These are phyloP conservation scores for Gnomoniopsis smithogilvyi DNA, from an alignment of 2,329 filamentous ascomycete species.

Conservation along the genomic window DNA sequence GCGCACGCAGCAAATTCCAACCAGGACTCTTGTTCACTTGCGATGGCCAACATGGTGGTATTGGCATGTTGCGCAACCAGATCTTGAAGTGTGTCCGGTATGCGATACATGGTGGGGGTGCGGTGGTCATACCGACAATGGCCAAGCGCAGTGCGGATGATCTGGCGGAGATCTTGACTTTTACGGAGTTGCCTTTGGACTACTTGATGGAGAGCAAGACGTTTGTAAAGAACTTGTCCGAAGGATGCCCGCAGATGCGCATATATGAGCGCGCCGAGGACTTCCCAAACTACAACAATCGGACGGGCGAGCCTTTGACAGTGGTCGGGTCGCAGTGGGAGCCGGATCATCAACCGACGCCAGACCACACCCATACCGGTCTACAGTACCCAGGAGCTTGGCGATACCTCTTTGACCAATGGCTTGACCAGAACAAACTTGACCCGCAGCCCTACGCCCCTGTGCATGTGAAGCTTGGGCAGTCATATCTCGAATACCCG, in stretches of 20 bases:
- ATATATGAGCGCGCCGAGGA: constrained; percentile 27
- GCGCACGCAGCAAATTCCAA: constrained; percentile 30
- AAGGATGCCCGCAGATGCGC: constrained; percentile 26
- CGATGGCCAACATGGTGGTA: constrained; percentile 35
- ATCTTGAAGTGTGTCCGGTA: constrained; percentile 39
- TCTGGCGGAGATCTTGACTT: constrained; percentile 28
- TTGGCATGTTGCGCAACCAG: constrained; percentile 38
- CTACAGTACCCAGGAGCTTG: constrained; percentile 24
- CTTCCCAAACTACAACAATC: constrained; percentile 25
- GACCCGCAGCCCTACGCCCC: constrained; percentile 16
- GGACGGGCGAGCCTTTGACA: constrained; percentile 18
- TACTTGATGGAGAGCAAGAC: constrained; percentile 27
- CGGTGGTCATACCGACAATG: constrained; percentile 35
- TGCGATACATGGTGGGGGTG: constrained; percentile 34
- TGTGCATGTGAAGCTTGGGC: constrained; percentile 28
- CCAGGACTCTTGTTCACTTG: constrained; percentile 35
- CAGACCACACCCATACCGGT: constrained; percentile 21
- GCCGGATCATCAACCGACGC: constrained; percentile 18
- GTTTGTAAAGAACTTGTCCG: constrained; percentile 24
- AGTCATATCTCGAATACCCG: constrained; percentile 36
- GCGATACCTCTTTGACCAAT: constrained; percentile 26
- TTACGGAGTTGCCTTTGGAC: constrained; percentile 26
- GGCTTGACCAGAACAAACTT: constrained; percentile 25
- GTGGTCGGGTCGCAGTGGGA: constrained; percentile 30
- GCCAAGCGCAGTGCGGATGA: constrained; percentile 30